Conservation (phyloP, 2,329 filamentous ascomycete genomes). For the Niveomyces coronatus region DNA sequence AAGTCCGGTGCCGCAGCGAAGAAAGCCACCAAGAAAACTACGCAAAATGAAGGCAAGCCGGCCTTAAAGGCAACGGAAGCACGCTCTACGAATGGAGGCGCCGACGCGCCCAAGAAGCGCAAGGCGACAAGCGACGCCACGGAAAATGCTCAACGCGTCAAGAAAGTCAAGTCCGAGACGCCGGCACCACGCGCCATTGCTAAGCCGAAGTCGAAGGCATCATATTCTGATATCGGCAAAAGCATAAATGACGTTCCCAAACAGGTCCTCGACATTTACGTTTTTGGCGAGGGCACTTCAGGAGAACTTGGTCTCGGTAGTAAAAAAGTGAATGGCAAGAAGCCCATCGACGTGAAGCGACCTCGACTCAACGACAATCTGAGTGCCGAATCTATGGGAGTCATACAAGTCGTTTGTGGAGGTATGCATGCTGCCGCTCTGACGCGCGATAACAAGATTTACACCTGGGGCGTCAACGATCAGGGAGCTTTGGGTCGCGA, state of each 20-base stretch:
- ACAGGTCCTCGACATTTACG: constrained; percentile 59
- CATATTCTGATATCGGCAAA: constrained; percentile 42
- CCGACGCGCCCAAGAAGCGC: constrained; percentile 18
- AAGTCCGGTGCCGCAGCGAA: constrained; percentile 4
- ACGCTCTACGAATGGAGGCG: constrained; percentile 5
- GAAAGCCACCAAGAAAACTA: constrained; percentile 11
- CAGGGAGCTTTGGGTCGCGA: constrained; percentile 70
- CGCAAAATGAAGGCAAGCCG: constrained; percentile 14
- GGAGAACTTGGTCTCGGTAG: constrained; percentile 74
- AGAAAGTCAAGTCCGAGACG: constrained; percentile 15
- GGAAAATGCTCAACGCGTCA: constrained; percentile 15
- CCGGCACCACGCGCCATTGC: constrained; percentile 9
- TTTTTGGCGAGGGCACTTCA: constrained; percentile 71
- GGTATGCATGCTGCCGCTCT: constrained; percentile 74
- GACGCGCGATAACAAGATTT: constrained; percentile 69
- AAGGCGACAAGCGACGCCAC: constrained; percentile 13
- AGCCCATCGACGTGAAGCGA: constrained; percentile 66
- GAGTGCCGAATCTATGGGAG: constrained; percentile 50
- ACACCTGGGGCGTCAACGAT: constrained; percentile 85
- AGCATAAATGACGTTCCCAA: constrained; percentile 58
- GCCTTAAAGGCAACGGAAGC: constrained; percentile 13
- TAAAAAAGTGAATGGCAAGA: constrained; percentile 49
- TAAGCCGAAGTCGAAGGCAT: constrained; percentile 20
- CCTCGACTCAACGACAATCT: constrained; percentile 68
- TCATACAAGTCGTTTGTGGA: constrained; percentile 68